Percentiles rank a stretch among this genome's conserved stretches.
phyloP scores from a whole-genome alignment of 2,329 filamentous ascomycete species.

The Acrocalymma vagum region DNA sequence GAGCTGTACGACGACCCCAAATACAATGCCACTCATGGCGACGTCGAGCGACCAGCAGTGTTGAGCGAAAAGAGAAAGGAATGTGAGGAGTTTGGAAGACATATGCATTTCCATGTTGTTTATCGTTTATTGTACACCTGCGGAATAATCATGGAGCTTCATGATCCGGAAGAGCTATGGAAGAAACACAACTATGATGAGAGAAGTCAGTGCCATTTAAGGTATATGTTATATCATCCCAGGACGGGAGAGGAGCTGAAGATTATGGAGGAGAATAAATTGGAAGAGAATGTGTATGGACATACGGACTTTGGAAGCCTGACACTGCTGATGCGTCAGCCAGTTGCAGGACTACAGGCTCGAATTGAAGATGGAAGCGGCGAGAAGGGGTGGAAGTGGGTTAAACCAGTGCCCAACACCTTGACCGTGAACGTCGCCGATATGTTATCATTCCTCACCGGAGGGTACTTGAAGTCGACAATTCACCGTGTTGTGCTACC shows the following conservation, averaged over 20 bases:
- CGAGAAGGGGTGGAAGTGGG: slow-evolving; percentile 55
- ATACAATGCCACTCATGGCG: slow-evolving; percentile 14
- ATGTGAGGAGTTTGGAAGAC: slow-evolving; percentile 15
- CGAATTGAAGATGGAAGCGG: slow-evolving; percentile 26
- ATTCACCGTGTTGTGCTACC: slow-evolving; percentile 60
- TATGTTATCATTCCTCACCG: slow-evolving; percentile 46
- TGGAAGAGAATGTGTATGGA: slow-evolving; percentile 38
- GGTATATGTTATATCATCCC: slow-evolving; percentile 31
- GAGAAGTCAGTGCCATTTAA: slow-evolving; percentile 21
- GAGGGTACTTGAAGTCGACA: slow-evolving; percentile 55
- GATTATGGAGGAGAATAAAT: slow-evolving; percentile 8
- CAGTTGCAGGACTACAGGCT: slow-evolving; percentile 65
- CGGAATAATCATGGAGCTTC: slow-evolving; percentile 23
- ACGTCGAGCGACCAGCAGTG: slow-evolving; percentile 13
- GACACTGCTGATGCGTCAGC: slow-evolving; percentile 66
- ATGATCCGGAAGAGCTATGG: slow-evolving; percentile 23
- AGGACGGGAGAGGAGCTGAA: slow-evolving; percentile 22
- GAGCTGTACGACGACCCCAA: slow-evolving; percentile 24
- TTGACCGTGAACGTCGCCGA: slow-evolving; percentile 52
- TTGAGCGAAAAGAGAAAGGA: slow-evolving; percentile 13
- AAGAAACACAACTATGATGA: slow-evolving; percentile 24
- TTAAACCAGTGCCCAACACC: slow-evolving; percentile 45
- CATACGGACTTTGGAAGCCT: slow-evolving; percentile 66
- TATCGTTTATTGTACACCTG: slow-evolving; percentile 14
- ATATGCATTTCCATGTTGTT: slow-evolving; percentile 20